Conservation (phyloP, 345 rosid species). For the Eucalyptus erythrocorys region DNA sequence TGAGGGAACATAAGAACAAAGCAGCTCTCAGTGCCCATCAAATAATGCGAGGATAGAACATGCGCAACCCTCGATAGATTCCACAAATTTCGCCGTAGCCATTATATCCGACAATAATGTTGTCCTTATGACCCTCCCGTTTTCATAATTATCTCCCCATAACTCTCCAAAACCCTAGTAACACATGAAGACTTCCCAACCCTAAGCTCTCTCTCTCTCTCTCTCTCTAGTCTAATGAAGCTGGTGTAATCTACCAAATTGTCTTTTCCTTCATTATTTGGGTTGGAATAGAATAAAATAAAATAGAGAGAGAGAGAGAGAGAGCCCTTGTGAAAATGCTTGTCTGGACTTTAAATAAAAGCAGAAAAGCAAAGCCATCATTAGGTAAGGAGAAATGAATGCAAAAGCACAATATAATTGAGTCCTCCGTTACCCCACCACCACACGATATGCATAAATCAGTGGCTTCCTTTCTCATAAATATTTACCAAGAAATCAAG, state of each 20-base stretch:
- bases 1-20: background rate
- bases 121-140: conserved; percentile 29
- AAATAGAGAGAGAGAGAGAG: background rate
- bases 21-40: background rate
- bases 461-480: background rate
- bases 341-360: conserved; percentile 11
- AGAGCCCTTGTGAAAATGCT: background rate
- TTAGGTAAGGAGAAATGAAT: conserved; percentile 35
- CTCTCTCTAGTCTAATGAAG: background rate
- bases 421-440: conserved; percentile 48
- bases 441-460: background rate
- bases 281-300: background rate
- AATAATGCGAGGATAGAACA: conserved; percentile 15
- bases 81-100: conserved; percentile 39
- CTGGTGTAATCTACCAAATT: background rate
- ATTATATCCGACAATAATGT: conserved; percentile 29
- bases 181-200: background rate
- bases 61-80: conserved; percentile 22
- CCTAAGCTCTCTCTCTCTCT: background rate
- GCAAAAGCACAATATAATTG: conserved; percentile 54
- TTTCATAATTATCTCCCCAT: conserved; percentile 31
- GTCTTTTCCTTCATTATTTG: background rate
- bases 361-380: conserved; percentile 22
- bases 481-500: background rate
- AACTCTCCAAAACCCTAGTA: background rate